A percentile compares a stretch with the other conserved stretches of the same genome.
Conservation (phyloP, 805 yeast species). For the Grigorovia transvaalensis region DNA sequence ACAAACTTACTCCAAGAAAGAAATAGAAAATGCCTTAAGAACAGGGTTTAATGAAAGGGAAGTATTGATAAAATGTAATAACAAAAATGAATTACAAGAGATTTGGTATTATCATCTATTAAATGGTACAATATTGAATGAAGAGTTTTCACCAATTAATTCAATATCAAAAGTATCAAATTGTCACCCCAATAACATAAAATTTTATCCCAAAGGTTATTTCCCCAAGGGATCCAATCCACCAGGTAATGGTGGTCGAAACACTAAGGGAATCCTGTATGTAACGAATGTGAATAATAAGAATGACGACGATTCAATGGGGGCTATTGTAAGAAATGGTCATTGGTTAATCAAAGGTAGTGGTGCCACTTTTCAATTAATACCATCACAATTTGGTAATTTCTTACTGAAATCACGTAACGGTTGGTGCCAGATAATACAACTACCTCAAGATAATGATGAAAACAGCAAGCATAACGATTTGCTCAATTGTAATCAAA, state of each 20-base stretch:
- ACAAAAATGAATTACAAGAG: constrained; percentile 34
- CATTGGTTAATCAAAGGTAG: constrained; percentile 73
- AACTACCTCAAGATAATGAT: constrained; percentile 14
- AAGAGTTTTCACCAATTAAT: constrained; percentile 56
- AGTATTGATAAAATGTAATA: constrained; percentile 54
- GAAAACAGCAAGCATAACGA: constrained; percentile 7
- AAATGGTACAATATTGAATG: constrained; percentile 59
- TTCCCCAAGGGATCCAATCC: constrained; percentile 12
- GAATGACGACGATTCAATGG: constrained; percentile 21
- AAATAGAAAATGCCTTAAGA: constrained; percentile 43
- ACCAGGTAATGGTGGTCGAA: neutral
- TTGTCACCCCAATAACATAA: constrained; percentile 64
- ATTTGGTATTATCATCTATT: constrained; percentile 74
- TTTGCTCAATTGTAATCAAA: constrained; percentile 23
- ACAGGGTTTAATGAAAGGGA: constrained; percentile 40
- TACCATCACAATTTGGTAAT: constrained; percentile 62
- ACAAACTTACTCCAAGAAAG: constrained; percentile 45
- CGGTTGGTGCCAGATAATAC: constrained; percentile 58
- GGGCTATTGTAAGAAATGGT: constrained; percentile 69
- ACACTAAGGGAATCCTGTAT: neutral
- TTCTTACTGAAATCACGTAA: constrained; percentile 54
- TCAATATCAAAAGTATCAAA: constrained; percentile 38
- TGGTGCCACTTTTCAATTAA: constrained; percentile 65
- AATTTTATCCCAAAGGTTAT: constrained; percentile 57
- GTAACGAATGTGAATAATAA: constrained; percentile 26